These are phyloP conservation scores for Leishmania mexicana DNA, from an alignment of 208 protist species.

Conservation along the genomic window DNA sequence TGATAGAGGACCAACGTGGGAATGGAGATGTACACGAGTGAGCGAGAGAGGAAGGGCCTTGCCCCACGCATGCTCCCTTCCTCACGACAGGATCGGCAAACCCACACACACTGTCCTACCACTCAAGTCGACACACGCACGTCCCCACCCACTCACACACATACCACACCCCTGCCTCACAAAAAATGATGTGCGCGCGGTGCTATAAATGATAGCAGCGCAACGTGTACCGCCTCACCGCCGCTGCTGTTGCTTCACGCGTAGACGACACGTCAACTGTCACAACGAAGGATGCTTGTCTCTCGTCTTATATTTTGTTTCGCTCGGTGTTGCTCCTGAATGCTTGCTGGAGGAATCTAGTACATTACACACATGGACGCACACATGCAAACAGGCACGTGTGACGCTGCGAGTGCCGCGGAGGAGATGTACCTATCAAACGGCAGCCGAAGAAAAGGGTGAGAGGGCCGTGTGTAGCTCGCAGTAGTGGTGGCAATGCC, in stretches of 20 bases:
- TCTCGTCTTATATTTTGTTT: background rate
- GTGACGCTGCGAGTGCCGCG: background rate
- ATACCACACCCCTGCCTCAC: background rate
- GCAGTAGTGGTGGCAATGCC: background rate
- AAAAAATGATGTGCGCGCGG: background rate
- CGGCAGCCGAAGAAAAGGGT: background rate
- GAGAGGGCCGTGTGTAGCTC: background rate
- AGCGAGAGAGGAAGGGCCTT: constrained; percentile 6
- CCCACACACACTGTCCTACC: background rate
- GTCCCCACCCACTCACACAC: background rate
- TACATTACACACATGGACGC: constrained; percentile 3
- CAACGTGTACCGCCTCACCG: background rate
- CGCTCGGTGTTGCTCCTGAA: background rate
- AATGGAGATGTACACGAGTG: background rate
- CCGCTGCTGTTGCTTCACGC: background rate
- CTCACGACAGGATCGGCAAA: background rate
- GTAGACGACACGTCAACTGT: background rate
- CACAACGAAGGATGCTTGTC: background rate
- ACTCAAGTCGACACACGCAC: background rate
- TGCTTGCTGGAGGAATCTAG: constrained; percentile 3
- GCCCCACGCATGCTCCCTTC: background rate
- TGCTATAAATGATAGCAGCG: background rate
- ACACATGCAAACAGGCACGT: background rate
- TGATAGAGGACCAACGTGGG: background rate
- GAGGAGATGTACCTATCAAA: background rate